phyloP scores from a whole-genome alignment of 2,329 filamentous ascomycete species.

The Botrytis byssoidea region DNA sequence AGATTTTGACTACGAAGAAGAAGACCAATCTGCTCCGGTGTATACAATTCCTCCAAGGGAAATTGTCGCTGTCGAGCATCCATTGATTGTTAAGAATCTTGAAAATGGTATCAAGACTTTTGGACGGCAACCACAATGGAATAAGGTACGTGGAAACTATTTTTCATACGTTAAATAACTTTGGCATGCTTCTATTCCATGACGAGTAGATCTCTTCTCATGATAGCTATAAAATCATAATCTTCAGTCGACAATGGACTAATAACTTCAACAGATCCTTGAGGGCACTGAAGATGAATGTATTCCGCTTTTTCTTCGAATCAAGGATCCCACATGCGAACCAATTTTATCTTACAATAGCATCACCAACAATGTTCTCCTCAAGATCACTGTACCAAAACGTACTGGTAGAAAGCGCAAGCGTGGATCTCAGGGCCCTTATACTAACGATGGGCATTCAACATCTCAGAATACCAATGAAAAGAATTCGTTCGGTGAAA shows the following conservation, averaged over 20 bases:
- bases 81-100: constrained; percentile 62
- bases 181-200: not conserved
- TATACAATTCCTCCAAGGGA: constrained; percentile 51
- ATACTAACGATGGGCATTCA: constrained; percentile 41
- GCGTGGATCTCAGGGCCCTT: constrained; percentile 69
- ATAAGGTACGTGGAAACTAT: constrained; percentile 33
- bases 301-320: constrained; percentile 72
- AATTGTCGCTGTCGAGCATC: constrained; percentile 64
- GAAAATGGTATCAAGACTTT: constrained; percentile 63
- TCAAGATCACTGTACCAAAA: constrained; percentile 84
- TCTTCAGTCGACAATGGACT: not conserved
- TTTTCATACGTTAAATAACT: no score
- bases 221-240: constrained; percentile 16
- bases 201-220: constrained; percentile 21
- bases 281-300: constrained; percentile 47
- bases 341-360: constrained; percentile 75
- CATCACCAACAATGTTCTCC: constrained; percentile 75
- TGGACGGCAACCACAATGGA: constrained; percentile 41
- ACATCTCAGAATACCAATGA: not conserved
- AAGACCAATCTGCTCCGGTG: constrained; percentile 41
- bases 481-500: constrained; percentile 32
- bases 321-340: constrained; percentile 74
- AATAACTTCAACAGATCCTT: constrained; percentile 43
- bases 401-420: constrained; percentile 84
- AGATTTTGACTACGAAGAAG: constrained; percentile 12